These are phyloP conservation scores for Fusarium phyllophilum DNA, from an alignment of 2,329 filamentous ascomycete genomes.

Conservation along the genomic window DNA sequence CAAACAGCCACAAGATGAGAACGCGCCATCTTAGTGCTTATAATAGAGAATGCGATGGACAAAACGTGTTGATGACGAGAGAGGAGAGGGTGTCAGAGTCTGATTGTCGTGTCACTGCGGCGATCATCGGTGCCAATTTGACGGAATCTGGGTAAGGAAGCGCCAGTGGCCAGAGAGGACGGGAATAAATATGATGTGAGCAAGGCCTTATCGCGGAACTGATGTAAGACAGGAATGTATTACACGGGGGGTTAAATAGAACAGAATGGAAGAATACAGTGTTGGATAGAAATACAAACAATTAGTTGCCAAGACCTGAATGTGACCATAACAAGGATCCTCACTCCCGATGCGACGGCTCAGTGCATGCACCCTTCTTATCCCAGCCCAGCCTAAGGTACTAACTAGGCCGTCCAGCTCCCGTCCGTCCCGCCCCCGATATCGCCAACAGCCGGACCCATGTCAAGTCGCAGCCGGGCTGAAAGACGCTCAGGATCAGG, in stretches of 20 bases:
- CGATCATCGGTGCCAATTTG: not conserved
- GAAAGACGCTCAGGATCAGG: conserved; percentile 1
- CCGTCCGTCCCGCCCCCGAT: conserved; percentile 28
- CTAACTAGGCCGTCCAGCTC: not conserved
- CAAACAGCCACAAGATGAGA: not conserved
- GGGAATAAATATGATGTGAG: not conserved
- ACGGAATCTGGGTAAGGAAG: not conserved
- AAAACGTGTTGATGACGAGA: not conserved
- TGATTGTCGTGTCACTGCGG: not conserved
- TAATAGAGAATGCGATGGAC: not conserved
- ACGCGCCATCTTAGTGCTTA: not conserved
- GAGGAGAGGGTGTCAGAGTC: not conserved
- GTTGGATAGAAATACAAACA: not conserved
- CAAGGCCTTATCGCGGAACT: not conserved
- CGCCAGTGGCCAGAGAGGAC: not conserved
- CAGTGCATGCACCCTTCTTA: not conserved
- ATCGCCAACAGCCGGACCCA: conserved; percentile 26
- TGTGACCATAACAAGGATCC: not conserved
- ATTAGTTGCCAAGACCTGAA: not conserved
- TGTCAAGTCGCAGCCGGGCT: conserved; percentile 20
- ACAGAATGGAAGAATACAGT: not conserved
- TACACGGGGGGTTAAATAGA: not conserved
- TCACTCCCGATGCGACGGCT: conserved; percentile 11
- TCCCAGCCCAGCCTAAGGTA: not conserved
- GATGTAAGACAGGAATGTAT: not conserved